These are phyloP conservation scores for Ramaria sp. DNA, from an alignment of 768 basidiomycete species.

Conservation along the genomic window DNA sequence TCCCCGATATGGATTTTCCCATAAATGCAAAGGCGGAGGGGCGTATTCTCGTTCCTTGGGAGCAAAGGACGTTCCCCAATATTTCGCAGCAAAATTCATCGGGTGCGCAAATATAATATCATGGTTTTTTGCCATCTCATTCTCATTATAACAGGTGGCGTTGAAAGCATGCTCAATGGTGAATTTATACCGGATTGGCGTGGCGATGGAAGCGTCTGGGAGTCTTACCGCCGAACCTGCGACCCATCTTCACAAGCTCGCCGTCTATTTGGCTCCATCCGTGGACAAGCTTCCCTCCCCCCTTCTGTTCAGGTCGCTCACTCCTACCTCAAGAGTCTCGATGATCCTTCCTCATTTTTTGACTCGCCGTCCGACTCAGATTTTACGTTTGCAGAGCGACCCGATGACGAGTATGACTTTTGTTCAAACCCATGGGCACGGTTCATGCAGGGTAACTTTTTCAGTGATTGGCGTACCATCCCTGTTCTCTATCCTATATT, in stretches of 20 bases:
- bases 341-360: neutral
- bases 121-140: neutral
- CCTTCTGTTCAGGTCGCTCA: neutral
- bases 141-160: conserved; percentile 30
- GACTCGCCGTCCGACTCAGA: conserved; percentile 31
- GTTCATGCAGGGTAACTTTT: conserved; percentile 88
- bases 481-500: conserved; percentile 88
- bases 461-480: conserved; percentile 91
- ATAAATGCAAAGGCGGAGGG: conserved; percentile 93
- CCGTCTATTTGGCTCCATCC: conserved; percentile 69
- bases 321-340: neutral
- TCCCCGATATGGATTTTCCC: conserved; percentile 92
- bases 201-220: conserved; percentile 82
- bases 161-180: conserved; percentile 43
- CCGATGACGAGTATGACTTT: conserved; percentile 63
- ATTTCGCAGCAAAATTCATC: conserved; percentile 35
- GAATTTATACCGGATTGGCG: conserved; percentile 80
- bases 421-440: conserved; percentile 78
- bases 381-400: conserved; percentile 50
- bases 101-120: conserved; percentile 16
- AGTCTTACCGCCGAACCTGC: conserved; percentile 87
- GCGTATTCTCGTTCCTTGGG: conserved; percentile 89
- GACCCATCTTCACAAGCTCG: conserved; percentile 68
- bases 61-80: conserved; percentile 62
- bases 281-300: conserved; percentile 20